These are phyloP conservation scores for Lichtheimia ramosa DNA, from an alignment of 371 early-diverging fungal species.

Conservation along the genomic window DNA sequence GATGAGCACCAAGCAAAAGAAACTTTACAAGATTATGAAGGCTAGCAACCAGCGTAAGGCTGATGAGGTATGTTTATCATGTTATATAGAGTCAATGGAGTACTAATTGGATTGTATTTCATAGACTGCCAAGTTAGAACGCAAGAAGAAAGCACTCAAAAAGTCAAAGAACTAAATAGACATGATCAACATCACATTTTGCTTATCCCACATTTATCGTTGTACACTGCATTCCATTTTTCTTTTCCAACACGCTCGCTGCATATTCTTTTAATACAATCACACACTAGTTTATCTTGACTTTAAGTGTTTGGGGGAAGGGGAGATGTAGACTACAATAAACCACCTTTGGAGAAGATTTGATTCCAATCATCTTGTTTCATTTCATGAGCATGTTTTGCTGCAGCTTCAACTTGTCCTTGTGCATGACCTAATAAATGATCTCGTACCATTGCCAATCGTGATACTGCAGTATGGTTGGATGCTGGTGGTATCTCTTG, in stretches of 20 bases:
- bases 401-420: slow-evolving; percentile 25
- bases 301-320: too few species aligned
- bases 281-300: too few species aligned
- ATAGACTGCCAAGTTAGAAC: slow-evolving; percentile 36
- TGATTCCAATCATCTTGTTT: slow-evolving; percentile 31
- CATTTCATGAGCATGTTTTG: slow-evolving; percentile 23
- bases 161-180: slow-evolving; percentile 19
- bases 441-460: slow-evolving; percentile 41
- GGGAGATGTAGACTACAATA: background rate
- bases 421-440: slow-evolving; percentile 31
- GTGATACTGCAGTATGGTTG: slow-evolving; percentile 15
- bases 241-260: background rate
- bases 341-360: slow-evolving; percentile 7
- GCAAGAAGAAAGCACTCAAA: slow-evolving; percentile 44
- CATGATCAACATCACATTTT: background rate
- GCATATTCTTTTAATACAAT: too few species aligned
- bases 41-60: slow-evolving; percentile 57
- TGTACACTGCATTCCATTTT: slow-evolving; percentile 5
- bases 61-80: slow-evolving; percentile 40
- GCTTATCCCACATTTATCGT: slow-evolving; percentile 1
- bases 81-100: too few species aligned
- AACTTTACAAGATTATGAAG: slow-evolving; percentile 76
- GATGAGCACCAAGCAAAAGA: slow-evolving; percentile 92
- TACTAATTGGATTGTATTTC: too few species aligned
- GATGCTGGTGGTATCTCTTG: slow-evolving; percentile 2